Evolutionary conservation across 352 stramenopile genomes (phyloP).

Genomic region (Pythium oligandrum): DNA sequence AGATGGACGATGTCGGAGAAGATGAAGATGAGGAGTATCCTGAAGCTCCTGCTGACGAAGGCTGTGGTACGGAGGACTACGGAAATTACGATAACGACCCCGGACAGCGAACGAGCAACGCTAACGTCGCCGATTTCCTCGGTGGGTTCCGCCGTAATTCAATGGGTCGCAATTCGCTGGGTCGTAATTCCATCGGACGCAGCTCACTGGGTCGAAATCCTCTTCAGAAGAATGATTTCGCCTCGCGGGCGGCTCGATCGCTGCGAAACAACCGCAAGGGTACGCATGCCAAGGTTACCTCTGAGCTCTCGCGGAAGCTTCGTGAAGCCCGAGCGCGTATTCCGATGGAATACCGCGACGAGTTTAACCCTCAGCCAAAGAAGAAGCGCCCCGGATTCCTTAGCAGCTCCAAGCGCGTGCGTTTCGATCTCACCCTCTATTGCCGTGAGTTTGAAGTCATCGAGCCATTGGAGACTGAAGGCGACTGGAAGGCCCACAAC

Average conservation of each 20-base stretch:
- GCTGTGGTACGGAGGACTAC: constrained; percentile 9
- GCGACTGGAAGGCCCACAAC: constrained; percentile 19
- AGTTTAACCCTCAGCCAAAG: constrained; percentile 2
- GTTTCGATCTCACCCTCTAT: constrained; percentile 23
- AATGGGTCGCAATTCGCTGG: constrained; percentile 19
- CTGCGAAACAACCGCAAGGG: constrained; percentile 23
- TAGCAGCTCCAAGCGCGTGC: constrained; percentile 12
- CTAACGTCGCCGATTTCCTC: constrained; percentile 26
- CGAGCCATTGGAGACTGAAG: constrained; percentile 16
- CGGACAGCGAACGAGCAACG: constrained; percentile 17
- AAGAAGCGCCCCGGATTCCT: constrained; percentile 19
- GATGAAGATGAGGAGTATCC: constrained; percentile 16
- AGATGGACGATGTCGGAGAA: not conserved
- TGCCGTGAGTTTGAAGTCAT: constrained; percentile 30
- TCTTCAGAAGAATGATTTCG: constrained; percentile 20
- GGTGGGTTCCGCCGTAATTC: constrained; percentile 27
- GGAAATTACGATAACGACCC: constrained; percentile 20
- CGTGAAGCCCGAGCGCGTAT: constrained; percentile 24
- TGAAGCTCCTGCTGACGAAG: constrained; percentile 1
- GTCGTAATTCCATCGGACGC: constrained; percentile 8
- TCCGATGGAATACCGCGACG: constrained; percentile 19
- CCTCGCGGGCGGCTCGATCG: constrained; percentile 19
- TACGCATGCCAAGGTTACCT: constrained; percentile 15
- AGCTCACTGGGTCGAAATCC: constrained; percentile 16
- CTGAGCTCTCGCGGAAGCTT: constrained; percentile 24